Percentiles rank a stretch among this genome's conserved stretches.
These are phyloP conservation scores for Pythium folliculosum DNA, from an alignment of 352 stramenopile species.

Conservation along the genomic window DNA sequence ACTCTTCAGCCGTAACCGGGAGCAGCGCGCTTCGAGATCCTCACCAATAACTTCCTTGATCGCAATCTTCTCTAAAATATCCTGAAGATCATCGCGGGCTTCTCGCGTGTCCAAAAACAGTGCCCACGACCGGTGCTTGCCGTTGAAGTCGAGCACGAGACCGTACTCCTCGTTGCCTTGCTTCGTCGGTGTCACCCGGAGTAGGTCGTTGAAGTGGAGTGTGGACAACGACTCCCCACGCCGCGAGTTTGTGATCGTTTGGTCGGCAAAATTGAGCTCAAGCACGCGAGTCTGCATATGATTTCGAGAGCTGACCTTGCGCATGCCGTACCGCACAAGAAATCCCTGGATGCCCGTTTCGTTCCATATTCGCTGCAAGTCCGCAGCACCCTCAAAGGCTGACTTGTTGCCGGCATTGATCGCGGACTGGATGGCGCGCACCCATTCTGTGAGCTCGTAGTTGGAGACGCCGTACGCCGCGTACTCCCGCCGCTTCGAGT, in stretches of 20 bases:
- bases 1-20: conserved; percentile 75
- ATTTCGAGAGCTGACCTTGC: conserved; percentile 78
- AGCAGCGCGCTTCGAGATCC: conserved; percentile 70
- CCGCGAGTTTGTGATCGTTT: conserved; percentile 79
- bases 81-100: conserved; percentile 69
- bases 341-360: conserved; percentile 81
- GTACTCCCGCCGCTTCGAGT: conserved; percentile 63
- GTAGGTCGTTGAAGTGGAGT: conserved; percentile 73
- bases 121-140: conserved; percentile 67
- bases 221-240: conserved; percentile 78
- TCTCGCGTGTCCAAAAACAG: conserved; percentile 78
- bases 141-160: conserved; percentile 68
- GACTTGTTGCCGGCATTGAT: conserved; percentile 82
- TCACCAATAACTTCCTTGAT: conserved; percentile 61
- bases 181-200: conserved; percentile 42
- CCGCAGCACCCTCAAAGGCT: conserved; percentile 61
- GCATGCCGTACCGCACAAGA: conserved; percentile 79
- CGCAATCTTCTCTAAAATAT: conserved; percentile 71
- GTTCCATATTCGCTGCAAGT: conserved; percentile 80
- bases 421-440: conserved; percentile 76
- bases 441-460: conserved; percentile 85
- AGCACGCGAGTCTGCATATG: conserved; percentile 83
- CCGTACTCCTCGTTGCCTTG: conserved; percentile 63
- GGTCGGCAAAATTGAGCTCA: conserved; percentile 86
- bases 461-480: conserved; percentile 61